Conservation (phyloP, 176 grass and related monocot species). For the Puya raimondii region DNA sequence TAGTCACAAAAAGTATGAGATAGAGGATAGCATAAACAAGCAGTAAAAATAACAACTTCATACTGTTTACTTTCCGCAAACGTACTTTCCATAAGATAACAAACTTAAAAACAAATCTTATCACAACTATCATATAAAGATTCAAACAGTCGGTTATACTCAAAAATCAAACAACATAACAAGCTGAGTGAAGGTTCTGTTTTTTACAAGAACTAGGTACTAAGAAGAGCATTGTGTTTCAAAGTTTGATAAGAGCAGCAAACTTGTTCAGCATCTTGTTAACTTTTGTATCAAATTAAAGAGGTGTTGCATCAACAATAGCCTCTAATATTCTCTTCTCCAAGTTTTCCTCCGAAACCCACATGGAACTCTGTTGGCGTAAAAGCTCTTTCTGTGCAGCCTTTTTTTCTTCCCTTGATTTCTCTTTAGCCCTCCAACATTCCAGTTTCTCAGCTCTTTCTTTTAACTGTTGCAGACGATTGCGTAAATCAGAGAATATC, state of each 20-base stretch:
- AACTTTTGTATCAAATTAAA: conserved; percentile 7
- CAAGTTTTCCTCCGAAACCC: conserved; percentile 59
- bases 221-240: background rate
- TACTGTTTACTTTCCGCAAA: too few species aligned
- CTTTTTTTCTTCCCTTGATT: conserved; percentile 41
- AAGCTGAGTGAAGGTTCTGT: too few species aligned
- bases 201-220: too few species aligned
- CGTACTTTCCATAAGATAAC: too few species aligned
- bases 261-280: background rate
- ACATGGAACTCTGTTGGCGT: conserved; percentile 42
- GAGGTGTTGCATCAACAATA: conserved; percentile 26
- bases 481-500: background rate
- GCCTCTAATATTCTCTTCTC: conserved; percentile 30
- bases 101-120: too few species aligned
- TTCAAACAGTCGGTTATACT: too few species aligned
- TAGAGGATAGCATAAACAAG: too few species aligned
- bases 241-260: background rate
- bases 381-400: conserved; percentile 40
- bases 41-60: too few species aligned
- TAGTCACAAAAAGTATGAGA: too few species aligned
- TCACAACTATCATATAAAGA: too few species aligned
- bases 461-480: conserved; percentile 43
- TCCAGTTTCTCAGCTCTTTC: conserved; percentile 83
- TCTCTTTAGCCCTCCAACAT: conserved; percentile 65
- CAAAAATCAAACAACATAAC: too few species aligned